Percentiles rank a stretch among this genome's conserved stretches.
These are phyloP conservation scores for Gastrolobium villosum DNA, from an alignment of 306 rosid genomes.

Conservation along the genomic window DNA sequence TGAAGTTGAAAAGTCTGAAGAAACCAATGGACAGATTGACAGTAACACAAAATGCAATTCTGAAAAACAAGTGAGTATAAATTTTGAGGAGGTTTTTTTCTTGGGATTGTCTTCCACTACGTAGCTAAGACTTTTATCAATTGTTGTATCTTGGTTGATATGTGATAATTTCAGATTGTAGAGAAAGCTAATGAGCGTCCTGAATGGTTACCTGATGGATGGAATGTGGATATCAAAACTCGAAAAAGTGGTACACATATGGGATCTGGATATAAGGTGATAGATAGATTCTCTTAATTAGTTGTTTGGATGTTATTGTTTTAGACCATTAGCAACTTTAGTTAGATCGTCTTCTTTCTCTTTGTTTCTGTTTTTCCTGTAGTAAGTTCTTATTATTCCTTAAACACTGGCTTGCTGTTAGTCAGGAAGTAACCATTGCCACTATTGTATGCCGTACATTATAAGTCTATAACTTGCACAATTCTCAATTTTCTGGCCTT, in stretches of 20 bases:
- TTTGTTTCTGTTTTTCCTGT: background rate
- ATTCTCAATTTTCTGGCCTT: slow-evolving; percentile 34
- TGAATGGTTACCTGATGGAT: slow-evolving; percentile 90
- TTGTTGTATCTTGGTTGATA: slow-evolving; percentile 23
- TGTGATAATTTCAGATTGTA: slow-evolving; percentile 54
- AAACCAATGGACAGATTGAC: slow-evolving; percentile 35
- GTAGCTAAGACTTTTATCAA: slow-evolving; percentile 33
- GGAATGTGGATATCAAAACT: slow-evolving; percentile 73
- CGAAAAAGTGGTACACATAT: slow-evolving; percentile 71
- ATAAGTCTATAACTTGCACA: slow-evolving; percentile 18
- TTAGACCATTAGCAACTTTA: slow-evolving; percentile 17
- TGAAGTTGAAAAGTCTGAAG: slow-evolving; percentile 39
- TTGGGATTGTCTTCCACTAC: slow-evolving; percentile 35
- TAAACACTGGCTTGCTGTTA: slow-evolving; percentile 7
- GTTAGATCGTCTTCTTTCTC: background rate
- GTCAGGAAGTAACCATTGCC: slow-evolving; percentile 18
- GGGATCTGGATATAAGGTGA: slow-evolving; percentile 86
- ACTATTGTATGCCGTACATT: slow-evolving; percentile 2
- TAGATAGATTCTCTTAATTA: slow-evolving; percentile 12
- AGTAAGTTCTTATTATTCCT: slow-evolving; percentile 31
- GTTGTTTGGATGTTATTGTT: slow-evolving; percentile 34
- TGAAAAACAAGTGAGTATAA: slow-evolving; percentile 61
- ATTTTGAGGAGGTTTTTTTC: slow-evolving; percentile 22
- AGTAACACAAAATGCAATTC: slow-evolving; percentile 44
- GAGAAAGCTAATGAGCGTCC: slow-evolving; percentile 63